Evolutionary conservation across 192 early-diverging fungal genomes (phyloP).

Genomic region (Thamnidium elegans): DNA sequence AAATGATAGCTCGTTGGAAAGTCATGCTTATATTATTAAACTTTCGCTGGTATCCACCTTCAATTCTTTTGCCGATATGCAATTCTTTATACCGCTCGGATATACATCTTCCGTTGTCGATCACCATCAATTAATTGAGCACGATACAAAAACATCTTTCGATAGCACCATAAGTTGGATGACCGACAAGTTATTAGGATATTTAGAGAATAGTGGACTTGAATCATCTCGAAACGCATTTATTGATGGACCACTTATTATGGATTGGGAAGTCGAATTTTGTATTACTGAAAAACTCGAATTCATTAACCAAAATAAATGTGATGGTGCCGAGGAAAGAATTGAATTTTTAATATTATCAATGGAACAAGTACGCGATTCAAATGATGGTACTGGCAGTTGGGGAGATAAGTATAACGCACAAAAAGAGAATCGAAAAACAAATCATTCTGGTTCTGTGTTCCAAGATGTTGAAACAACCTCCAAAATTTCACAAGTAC

Average conservation of each 20-base stretch:
- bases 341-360: constrained; percentile 63
- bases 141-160: neutral
- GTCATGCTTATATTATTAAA: constrained; percentile 39
- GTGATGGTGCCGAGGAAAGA: constrained; percentile 50
- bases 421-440: neutral
- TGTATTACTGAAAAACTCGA: constrained; percentile 57
- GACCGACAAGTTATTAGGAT: constrained; percentile 48
- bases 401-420: neutral
- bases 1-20: neutral
- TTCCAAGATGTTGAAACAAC: constrained; percentile 57
- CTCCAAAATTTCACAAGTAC: constrained; percentile 72
- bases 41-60: constrained; percentile 46
- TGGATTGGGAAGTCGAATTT: constrained; percentile 81
- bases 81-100: constrained; percentile 43
- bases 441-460: neutral
- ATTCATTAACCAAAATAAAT: constrained; percentile 36
- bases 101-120: constrained; percentile 22
- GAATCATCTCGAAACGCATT: constrained; percentile 59
- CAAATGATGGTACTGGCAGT: constrained; percentile 26
- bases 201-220: constrained; percentile 64
- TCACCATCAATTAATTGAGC: constrained; percentile 6
- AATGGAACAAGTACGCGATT: constrained; percentile 66
- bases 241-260: constrained; percentile 71
- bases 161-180: constrained; percentile 26
- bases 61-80: constrained; percentile 49